Conservation (phyloP, 2,329 filamentous ascomycete species). For the Exophiala sideris region DNA sequence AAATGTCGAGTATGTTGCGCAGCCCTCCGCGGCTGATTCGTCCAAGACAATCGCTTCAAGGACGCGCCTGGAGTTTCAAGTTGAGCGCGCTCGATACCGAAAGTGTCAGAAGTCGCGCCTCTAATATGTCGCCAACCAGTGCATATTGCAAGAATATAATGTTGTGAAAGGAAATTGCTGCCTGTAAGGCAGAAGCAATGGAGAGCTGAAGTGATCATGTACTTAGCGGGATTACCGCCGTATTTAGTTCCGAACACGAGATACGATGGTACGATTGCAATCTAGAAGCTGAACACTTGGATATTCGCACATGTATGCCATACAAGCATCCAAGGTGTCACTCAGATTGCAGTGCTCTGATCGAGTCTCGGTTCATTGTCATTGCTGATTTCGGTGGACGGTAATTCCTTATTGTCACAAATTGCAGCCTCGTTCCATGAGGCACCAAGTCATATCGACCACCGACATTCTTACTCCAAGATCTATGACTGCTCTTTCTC, state of each 20-base stretch:
- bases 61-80: too few relatives aligned
- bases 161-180: neutral
- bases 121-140: too few relatives aligned
- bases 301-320: neutral
- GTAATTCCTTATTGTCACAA: neutral
- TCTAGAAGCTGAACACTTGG: neutral
- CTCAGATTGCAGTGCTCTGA: neutral
- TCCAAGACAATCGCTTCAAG: too few relatives aligned
- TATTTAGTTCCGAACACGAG: neutral
- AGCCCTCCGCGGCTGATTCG: too few relatives aligned
- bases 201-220: neutral
- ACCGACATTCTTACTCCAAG: slow-evolving; percentile 63
- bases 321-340: neutral
- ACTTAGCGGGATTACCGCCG: neutral
- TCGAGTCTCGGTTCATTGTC: neutral
- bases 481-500: slow-evolving; percentile 66
- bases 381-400: neutral
- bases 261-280: neutral
- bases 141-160: too few relatives aligned
- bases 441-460: slow-evolving; percentile 71
- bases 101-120: too few relatives aligned
- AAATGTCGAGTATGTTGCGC: too few relatives aligned
- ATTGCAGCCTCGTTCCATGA: slow-evolving; percentile 45
- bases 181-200: neutral
- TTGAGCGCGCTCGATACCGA: too few relatives aligned